These are phyloP conservation scores for Leptomonas seymouri DNA, from an alignment of 208 protist genomes.

Conservation along the genomic window DNA sequence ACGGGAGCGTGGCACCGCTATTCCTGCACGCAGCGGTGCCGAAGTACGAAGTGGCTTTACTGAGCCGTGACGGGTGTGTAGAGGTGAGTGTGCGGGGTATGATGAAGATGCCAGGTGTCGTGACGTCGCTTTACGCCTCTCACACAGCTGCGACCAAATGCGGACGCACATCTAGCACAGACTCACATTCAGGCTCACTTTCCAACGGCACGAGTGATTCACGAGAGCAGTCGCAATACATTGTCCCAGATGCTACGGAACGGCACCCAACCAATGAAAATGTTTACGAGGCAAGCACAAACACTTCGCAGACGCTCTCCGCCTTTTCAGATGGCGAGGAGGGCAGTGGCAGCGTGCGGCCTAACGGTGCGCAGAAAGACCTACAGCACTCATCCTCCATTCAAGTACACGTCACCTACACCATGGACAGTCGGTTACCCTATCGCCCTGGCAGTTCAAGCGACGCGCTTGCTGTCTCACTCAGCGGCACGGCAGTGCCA, in stretches of 20 bases:
- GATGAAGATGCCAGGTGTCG: conserved; percentile 25
- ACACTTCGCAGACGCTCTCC: not conserved
- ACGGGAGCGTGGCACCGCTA: conserved; percentile 43
- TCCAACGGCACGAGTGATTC: not conserved
- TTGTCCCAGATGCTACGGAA: not conserved
- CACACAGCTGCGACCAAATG: not conserved
- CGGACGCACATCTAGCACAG: not conserved
- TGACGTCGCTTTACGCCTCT: conserved; percentile 4
- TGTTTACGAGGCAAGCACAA: not conserved
- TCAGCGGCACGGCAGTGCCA: conserved; percentile 34
- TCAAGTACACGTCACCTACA: conserved; percentile 42
- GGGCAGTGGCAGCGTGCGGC: no score
- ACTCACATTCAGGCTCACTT: not conserved
- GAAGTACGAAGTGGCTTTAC: conserved; percentile 24
- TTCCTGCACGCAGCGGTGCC: conserved; percentile 44
- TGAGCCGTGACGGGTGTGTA: conserved; percentile 47
- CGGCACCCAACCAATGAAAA: not conserved
- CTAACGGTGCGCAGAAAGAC: not conserved
- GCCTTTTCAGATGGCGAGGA: conserved; percentile 24
- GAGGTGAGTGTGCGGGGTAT: conserved; percentile 42
- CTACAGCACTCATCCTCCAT: conserved; percentile 20
- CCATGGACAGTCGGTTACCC: conserved; percentile 59
- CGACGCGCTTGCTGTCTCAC: conserved; percentile 44
- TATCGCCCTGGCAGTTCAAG: conserved; percentile 38
- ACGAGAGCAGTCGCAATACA: not conserved